Evolutionary conservation across 495 filamentous ascomycete genomes (phyloP).

Genomic region (Bryoglossum gracile): DNA sequence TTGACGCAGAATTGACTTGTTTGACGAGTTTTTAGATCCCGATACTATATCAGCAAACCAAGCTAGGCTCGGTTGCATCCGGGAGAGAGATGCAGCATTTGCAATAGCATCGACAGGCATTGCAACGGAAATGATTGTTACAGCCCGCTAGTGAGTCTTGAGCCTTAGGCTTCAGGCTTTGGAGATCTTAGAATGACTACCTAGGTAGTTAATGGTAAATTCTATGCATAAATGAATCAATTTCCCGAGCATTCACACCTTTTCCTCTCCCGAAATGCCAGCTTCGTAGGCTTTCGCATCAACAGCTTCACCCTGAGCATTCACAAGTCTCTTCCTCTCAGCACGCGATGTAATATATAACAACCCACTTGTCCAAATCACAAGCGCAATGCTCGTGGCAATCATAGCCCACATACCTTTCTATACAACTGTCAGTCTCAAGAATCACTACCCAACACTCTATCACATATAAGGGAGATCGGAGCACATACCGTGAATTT

Average conservation of each 20-base stretch:
- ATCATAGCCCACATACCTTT: conserved; percentile 55
- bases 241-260: conserved; percentile 8
- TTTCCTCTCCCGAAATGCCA: not conserved
- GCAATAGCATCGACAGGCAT: too few relatives aligned
- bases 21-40: too few relatives aligned
- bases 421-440: conserved; percentile 19
- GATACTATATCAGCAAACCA: too few relatives aligned
- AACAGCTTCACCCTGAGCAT: conserved; percentile 2
- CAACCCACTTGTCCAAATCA: conserved; percentile 42
- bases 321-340: conserved; percentile 22
- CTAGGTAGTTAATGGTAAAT: too few relatives aligned
- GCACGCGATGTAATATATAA: conserved; percentile 31
- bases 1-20: too few relatives aligned
- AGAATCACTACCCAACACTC: conserved; percentile 10
- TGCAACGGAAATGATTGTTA: too few relatives aligned
- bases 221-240: too few relatives aligned
- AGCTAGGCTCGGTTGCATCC: too few relatives aligned
- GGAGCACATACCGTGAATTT: conserved; percentile 43
- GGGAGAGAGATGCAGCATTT: too few relatives aligned
- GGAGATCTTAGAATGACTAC: too few relatives aligned
- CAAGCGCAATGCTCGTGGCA: conserved; percentile 42
- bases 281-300: conserved; percentile 4
- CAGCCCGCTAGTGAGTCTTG: too few relatives aligned
- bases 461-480: not conserved
- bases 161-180: too few relatives aligned